Base-by-base conservation (phyloP, 805 yeast genomes). In the Brettanomyces nanus region DNA sequence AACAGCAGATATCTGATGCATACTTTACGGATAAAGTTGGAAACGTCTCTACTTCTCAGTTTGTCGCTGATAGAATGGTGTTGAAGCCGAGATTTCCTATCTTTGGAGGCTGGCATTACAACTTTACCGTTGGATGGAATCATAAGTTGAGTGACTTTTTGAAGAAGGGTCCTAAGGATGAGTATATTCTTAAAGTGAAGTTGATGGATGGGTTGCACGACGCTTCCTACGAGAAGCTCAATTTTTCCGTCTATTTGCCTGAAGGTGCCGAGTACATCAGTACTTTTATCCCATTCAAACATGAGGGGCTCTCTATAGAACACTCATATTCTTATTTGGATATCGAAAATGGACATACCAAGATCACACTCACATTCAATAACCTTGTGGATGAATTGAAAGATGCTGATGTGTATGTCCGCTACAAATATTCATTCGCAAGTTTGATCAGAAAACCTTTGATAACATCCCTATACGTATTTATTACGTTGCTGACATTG, bases 71-170 rank as follows among this genome's bases (percentile, higher is more conserved):
- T 31, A 61, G 63, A 43, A 62, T 85, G 34, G 64, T 79, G 26
- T 58, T 92, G 46, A 75, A 72, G 52, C 97, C 97, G 40, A 73
- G 98, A 58, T 92, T 68, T 66, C 98, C 98, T n/a, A 58, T 92
- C 5, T 84, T 85, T 61, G 98, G 98, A 35, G 94, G 89, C 31
- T 92, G 98, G 98, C 72, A 79, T 52, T 90, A 86, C 62, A 86
- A 90, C 62, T 92, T 85, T 68, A 92, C 97, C 18, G 61, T 90
- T 48, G 97, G 97, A n/a, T 92, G 95, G 95, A 75, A 80, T 35
- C 73, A 76, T 45, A 63, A 68, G 17, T 61, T 89, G 30, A 52
- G 63, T 13, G 62, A 73, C 32, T 79, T 70, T 47, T 65, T 84
- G 37, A 76, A 62, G 48, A 51, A 57, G 29, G 48, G 66, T 14